phyloP scores from a whole-genome alignment of 306 rosid species.

The Prunus kanzakura region DNA sequence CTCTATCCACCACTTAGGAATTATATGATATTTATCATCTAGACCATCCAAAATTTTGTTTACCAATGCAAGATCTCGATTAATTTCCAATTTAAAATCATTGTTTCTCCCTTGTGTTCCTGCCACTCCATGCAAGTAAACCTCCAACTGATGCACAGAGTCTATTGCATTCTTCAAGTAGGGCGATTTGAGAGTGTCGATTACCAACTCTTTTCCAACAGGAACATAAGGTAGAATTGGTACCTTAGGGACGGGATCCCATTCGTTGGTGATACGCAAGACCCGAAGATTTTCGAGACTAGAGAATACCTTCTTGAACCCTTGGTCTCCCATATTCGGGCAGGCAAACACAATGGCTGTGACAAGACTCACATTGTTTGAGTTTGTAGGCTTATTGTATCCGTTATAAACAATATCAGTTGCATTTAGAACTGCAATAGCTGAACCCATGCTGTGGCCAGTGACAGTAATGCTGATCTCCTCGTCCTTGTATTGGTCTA shows the following conservation, averaged over 20 bases:
- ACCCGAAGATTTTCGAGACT: conserved; percentile 1
- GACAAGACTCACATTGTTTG: neutral
- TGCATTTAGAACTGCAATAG: conserved; percentile 2
- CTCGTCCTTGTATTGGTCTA: conserved; percentile 6
- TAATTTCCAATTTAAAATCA: neutral
- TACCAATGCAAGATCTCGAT: conserved; percentile 9
- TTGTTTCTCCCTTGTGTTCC: neutral
- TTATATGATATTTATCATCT: conserved; percentile 7
- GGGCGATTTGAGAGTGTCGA: neutral
- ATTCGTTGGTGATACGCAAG: conserved; percentile 4
- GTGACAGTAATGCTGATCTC: conserved; percentile 11
- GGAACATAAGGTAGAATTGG: neutral
- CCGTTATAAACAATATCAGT: conserved; percentile 11
- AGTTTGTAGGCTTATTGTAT: neutral
- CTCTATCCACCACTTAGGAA: conserved; percentile 12
- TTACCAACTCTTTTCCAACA: conserved; percentile 8
- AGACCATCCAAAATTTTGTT: conserved; percentile 9
- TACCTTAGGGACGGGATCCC: neutral
- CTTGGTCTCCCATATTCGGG: conserved; percentile 11
- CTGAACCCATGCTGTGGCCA: conserved; percentile 24
- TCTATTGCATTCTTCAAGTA: neutral
- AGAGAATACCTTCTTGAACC: neutral
- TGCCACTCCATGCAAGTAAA: conserved; percentile 14
- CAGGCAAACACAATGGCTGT: conserved; percentile 8
- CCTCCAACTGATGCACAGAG: neutral